Evolutionary conservation across 148 eudicot species (phyloP), one percentile per base, ranked within the genome.

Genomic region (Rheum nobile): DNA sequence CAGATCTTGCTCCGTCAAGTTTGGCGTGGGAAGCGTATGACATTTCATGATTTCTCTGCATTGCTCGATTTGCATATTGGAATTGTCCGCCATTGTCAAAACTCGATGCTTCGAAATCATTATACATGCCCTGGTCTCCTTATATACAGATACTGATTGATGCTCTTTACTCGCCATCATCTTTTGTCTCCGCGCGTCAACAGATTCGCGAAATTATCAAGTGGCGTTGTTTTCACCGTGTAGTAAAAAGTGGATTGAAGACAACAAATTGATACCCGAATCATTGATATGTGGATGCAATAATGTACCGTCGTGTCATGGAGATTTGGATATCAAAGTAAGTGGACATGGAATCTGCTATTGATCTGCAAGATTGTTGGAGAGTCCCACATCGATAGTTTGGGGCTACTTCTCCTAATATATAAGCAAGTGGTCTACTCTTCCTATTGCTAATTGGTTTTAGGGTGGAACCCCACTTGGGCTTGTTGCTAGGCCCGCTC

Each of bases 1-100:
- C 21, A 65, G 70, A 65, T 65, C 70, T 34, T 65, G 37, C 39
- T 65, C 70, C 5, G 70, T 65, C 39, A 65, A 34, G 70, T 65
- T 65, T 34, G 70, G 70, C 22, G 17, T 34, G 4, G 70, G 70
- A 34, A 65, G 70, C 11, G 6, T 32, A 34, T 65, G 70, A 7
- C 41, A 65, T 65, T 65, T 65, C 22, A 65, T 65, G n/a, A 65
- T 32, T 31, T 80, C 52, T 48, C 48, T 11, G 19, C 32, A 11
- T 46, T 46, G 76, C 39, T 55, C 52, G 4, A 1, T 11, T 43
- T 78, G 69, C 39, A 71, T 10, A 54, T 31, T 35, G 11, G 71
- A 41, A 44, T 52, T 63, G n/a, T 37, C 37, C 32, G 24, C 37
- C 72, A 57, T 65, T 65, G 70, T 65, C 21, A 32, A 12, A 65